Evolutionary conservation across 1,284 basidiomycete genomes (phyloP), one percentile per base, ranked within the genome.

Genomic region (Athelia psychrophila): DNA sequence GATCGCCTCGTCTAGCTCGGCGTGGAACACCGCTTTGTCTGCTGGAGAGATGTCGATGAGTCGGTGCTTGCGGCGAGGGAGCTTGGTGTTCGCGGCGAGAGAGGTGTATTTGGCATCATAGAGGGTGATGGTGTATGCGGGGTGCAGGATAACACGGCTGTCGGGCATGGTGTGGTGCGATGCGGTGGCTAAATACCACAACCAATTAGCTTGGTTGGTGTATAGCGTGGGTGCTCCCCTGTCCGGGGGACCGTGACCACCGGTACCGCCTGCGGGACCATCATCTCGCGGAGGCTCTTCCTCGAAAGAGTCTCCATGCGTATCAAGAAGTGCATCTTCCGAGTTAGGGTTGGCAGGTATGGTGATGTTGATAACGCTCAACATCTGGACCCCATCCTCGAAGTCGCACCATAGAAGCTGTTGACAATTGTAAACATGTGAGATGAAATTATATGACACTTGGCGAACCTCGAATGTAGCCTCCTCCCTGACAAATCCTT

Each of bases 331-430:
- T 10, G 22, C 24, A 46, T 8, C 6, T 42, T 9, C 38, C 6
- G 38, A 42, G 16, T n/a, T 9, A 9, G n/a, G 20, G 38, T 10
- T 10, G 33, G 38, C 16, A 8, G 38, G 38, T 6, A 42, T 42
- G 44, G 44, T 24, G 44, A 27, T 23, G 44, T 46, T 46, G 5
- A 8, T 27, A 9, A 20, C 24, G 10, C 24, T 23, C 22, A 46
- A 12, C 10, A 46, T 4, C 10, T 27, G 5, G 22, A 46, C 44
- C 8, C 44, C 44, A n/a, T 22, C 16, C 24, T 23, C 20, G 24
- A 46, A 46, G 24, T 46, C 22, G 44, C 44, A 46, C 44, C 44
- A 46, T 8, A 46, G 44, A 6, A 42, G 38, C 38, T 42, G 20
- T 16, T 5, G n/a, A 8, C 16, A n/a, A 42, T 42, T 9, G 20